Percentiles rank a stretch among this genome's conserved stretches.
Evolutionary conservation across 768 basidiomycete genomes (phyloP).

Genomic region (Kwoniella europaea): DNA sequence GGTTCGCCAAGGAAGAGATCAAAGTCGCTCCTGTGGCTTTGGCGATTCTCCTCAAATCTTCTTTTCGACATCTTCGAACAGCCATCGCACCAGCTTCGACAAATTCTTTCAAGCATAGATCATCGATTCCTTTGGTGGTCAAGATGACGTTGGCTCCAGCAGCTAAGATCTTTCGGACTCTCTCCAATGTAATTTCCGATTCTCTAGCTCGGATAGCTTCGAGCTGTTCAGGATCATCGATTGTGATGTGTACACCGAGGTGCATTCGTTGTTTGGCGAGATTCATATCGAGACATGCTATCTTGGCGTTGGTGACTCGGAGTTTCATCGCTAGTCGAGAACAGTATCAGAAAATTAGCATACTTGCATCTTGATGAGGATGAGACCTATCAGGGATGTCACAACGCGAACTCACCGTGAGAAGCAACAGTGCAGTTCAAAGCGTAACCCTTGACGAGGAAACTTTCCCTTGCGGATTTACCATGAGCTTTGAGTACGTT

Average conservation of each 20-base stretch:
- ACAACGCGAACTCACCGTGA: conserved; percentile 71
- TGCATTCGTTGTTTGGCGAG: conserved; percentile 96
- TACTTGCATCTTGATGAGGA: too few species aligned
- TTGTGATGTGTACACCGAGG: conserved; percentile 93
- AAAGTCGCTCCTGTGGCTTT: conserved; percentile 95
- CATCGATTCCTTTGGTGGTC: conserved; percentile 98
- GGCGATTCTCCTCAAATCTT: conserved; percentile 94
- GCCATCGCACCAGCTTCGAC: conserved; percentile 99
- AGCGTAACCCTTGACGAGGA: conserved; percentile 95
- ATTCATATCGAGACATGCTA: conserved; percentile 98
- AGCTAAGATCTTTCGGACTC: conserved; percentile 92
- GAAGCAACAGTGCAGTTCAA: conserved; percentile 98
- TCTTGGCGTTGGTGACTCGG: conserved; percentile 88
- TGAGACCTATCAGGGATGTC: background rate
- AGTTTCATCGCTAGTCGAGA: conserved; percentile 86
- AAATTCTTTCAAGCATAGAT: conserved; percentile 96
- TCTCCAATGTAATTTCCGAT: conserved; percentile 91
- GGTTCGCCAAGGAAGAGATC: conserved; percentile 87
- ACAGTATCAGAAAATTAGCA: background rate
- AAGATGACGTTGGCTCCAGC: conserved; percentile 95
- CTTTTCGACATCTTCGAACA: conserved; percentile 94
- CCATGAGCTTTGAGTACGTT: conserved; percentile 98
- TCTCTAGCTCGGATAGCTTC: conserved; percentile 96
- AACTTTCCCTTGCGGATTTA: conserved; percentile 88
- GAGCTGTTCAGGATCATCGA: conserved; percentile 93